A percentile compares a stretch with the other conserved stretches of the same genome.
Conservation (phyloP, 78 protist genomes). For the Emiliania huxleyi region DNA sequence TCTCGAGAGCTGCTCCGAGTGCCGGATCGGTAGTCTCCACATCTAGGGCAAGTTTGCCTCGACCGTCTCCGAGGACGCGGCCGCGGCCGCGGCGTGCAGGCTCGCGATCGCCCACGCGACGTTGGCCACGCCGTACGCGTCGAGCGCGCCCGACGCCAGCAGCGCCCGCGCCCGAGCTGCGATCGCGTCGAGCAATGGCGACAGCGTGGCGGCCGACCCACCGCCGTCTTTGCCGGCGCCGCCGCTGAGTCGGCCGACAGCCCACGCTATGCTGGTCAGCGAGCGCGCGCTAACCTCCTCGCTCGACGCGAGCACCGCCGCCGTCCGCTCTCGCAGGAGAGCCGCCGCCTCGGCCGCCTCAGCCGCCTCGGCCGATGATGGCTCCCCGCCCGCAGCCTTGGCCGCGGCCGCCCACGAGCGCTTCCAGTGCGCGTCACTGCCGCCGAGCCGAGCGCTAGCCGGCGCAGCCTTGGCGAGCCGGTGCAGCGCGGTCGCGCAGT, state of each 20-base stretch:
- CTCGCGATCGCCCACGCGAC: not conserved
- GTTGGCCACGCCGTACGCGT: not conserved
- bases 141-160: not conserved
- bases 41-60: too few relatives aligned
- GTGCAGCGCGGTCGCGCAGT: slow-evolving; percentile 11
- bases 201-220: too few relatives aligned
- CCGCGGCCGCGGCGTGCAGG: not conserved
- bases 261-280: not conserved
- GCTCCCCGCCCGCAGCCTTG: not conserved
- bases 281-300: slow-evolving; percentile 5
- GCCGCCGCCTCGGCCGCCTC: not conserved
- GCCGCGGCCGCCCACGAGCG: not conserved
- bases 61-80: not conserved
- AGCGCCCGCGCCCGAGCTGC: not conserved
- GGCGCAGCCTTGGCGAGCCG: not conserved
- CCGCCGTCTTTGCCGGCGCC: too few relatives aligned
- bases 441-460: not conserved
- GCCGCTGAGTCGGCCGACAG: not conserved
- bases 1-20: too few relatives aligned
- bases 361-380: not conserved
- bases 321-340: not conserved
- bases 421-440: not conserved
- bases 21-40: too few relatives aligned
- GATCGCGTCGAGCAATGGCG: not conserved
- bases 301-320: not conserved